Evolutionary conservation across 179 eudicot species (phyloP).

Genomic region (Amaranthus tricolor): DNA sequence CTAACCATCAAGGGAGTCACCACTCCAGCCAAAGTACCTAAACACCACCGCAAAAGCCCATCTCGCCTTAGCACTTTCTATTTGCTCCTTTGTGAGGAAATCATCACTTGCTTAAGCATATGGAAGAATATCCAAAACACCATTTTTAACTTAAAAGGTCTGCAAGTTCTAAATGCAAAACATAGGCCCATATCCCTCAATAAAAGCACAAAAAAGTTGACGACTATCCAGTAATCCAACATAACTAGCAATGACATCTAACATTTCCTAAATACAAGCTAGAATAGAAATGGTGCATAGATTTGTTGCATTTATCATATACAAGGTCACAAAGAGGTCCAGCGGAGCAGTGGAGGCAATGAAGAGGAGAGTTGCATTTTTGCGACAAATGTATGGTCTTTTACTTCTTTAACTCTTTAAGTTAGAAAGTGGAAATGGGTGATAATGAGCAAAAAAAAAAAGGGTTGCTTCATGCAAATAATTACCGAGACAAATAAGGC

Average conservation of each 20-base stretch:
- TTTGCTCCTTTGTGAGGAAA: too few relatives aligned
- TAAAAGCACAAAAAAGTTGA: background rate
- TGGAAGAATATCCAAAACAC: background rate
- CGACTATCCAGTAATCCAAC: background rate
- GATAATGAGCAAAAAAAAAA: background rate
- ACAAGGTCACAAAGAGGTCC: background rate
- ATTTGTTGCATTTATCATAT: background rate
- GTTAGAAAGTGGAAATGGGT: too few relatives aligned
- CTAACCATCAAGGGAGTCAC: background rate
- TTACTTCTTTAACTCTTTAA: too few relatives aligned
- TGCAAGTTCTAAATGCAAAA: background rate
- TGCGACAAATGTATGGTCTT: too few relatives aligned
- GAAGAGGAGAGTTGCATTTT: too few relatives aligned
- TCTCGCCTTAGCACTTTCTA: too few relatives aligned
- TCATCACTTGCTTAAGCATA: background rate
- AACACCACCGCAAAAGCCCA: background rate
- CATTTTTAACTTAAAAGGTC: background rate
- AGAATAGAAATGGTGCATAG: background rate
- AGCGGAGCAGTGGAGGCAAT: too few relatives aligned
- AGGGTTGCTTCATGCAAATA: constrained; percentile 6
- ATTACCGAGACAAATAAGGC: background rate
- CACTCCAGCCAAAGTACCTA: background rate
- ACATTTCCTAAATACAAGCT: background rate
- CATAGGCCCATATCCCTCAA: background rate
- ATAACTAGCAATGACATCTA: background rate